phyloP scores from a whole-genome alignment of 345 rosid genomes.

The Corchorus capsularis region DNA sequence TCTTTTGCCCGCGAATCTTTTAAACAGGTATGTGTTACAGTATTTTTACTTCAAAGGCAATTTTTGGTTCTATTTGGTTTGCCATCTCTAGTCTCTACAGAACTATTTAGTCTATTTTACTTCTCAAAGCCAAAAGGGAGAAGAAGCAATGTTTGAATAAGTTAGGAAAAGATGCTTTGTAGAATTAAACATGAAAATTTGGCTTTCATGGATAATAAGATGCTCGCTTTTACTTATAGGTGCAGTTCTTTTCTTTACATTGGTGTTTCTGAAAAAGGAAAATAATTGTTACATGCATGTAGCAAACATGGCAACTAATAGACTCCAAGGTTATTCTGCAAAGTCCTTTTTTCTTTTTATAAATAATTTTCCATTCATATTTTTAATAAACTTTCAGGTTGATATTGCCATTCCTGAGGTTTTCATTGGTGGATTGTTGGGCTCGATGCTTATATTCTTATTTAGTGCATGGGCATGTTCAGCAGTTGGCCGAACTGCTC shows the following conservation, averaged over 20 bases:
- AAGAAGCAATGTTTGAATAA: not conserved
- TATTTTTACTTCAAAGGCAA: constrained; percentile 13
- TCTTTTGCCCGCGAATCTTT: constrained; percentile 76
- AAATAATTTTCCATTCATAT: not conserved
- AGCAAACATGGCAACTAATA: not conserved
- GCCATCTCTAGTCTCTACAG: not conserved
- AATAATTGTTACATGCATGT: not conserved
- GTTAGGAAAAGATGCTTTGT: not conserved
- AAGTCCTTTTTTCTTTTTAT: not conserved
- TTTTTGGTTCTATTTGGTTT: not conserved
- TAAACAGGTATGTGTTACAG: constrained; percentile 56
- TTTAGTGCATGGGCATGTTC: constrained; percentile 98
- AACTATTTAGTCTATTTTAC: not conserved
- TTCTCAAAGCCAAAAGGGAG: not conserved
- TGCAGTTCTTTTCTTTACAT: not conserved
- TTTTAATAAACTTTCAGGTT: constrained; percentile 53
- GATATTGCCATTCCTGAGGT: constrained; percentile 98
- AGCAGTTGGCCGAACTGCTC: constrained; percentile 98
- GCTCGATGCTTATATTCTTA: constrained; percentile 93
- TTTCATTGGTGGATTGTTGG: constrained; percentile 91
- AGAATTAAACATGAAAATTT: too few species aligned
- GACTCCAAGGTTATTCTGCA: not conserved
- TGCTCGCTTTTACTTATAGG: not conserved
- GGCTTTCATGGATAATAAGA: not conserved
- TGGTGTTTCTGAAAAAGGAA: not conserved